phyloP scores from a whole-genome alignment of 768 basidiomycete species.

The Naganishia kalamii region DNA sequence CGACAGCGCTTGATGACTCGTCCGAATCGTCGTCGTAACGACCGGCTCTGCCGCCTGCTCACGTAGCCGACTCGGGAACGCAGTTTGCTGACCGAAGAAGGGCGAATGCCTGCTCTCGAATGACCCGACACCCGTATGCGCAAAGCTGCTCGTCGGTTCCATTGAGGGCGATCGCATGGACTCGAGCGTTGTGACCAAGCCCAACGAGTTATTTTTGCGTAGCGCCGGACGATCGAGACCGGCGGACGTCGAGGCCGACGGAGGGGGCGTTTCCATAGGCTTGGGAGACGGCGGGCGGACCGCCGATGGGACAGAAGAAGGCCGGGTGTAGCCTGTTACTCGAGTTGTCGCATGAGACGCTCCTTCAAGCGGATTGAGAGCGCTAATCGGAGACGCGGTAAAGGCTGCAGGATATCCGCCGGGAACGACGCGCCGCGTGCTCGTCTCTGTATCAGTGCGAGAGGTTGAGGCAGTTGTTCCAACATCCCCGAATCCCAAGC shows the following conservation, averaged over 20 bases:
- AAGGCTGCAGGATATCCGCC: not conserved
- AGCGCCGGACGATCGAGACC: too few species aligned
- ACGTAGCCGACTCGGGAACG: conserved; percentile 3
- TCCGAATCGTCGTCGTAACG: not conserved
- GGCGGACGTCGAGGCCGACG: conserved; percentile 2
- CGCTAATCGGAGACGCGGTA: not conserved
- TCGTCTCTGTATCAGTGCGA: not conserved
- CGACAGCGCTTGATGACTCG: not conserved
- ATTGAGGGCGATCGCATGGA: conserved; percentile 9
- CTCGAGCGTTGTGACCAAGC: not conserved
- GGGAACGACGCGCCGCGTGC: not conserved
- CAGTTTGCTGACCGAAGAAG: not conserved
- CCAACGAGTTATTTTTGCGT: conserved; percentile 9
- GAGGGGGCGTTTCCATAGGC: not conserved
- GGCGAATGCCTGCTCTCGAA: not conserved
- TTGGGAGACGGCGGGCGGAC: not conserved
- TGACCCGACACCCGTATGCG: not conserved
- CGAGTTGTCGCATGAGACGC: too few species aligned
- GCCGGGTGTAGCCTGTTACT: too few species aligned
- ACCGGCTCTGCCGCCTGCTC: not conserved
- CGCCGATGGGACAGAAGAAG: too few species aligned
- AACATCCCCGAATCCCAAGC: not conserved
- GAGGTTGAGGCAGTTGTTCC: not conserved
- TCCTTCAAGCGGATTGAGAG: too few species aligned
- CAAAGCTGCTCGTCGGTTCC: not conserved